Conservation (phyloP, 169 alveolate species). For the Plasmodium coatneyi region DNA sequence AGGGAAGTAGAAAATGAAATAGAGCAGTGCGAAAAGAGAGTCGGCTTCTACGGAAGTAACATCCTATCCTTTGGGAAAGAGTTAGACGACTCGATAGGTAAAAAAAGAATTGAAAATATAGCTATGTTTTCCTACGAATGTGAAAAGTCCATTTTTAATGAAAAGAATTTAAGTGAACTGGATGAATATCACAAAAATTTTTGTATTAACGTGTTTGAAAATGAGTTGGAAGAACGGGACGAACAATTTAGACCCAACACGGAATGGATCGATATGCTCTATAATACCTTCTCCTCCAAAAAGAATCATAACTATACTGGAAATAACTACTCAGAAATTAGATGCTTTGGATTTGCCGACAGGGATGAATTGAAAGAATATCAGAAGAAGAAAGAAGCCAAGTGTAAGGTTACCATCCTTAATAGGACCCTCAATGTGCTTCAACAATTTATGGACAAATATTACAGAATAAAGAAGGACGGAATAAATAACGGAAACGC, state of each 20-base stretch:
- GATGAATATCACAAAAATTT: slow-evolving; percentile 44
- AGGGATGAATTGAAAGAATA: slow-evolving; percentile 46
- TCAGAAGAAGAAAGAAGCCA: slow-evolving; percentile 38
- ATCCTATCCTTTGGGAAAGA: slow-evolving; percentile 14
- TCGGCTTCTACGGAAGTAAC: slow-evolving; percentile 57
- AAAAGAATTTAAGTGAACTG: slow-evolving; percentile 44
- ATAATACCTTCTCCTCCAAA: slow-evolving; percentile 40
- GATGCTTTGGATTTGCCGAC: slow-evolving; percentile 71
- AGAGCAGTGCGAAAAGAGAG: slow-evolving; percentile 38
- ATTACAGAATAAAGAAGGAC: slow-evolving; percentile 26
- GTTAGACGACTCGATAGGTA: slow-evolving; percentile 60
- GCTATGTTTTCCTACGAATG: slow-evolving; percentile 73
- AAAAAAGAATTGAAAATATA: slow-evolving; percentile 21
- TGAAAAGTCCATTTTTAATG: slow-evolving; percentile 48
- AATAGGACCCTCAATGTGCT: slow-evolving; percentile 22
- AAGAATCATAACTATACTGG: slow-evolving; percentile 24
- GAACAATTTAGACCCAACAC: slow-evolving; percentile 36
- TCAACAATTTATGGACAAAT: slow-evolving; percentile 58
- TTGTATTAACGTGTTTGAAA: slow-evolving; percentile 29
- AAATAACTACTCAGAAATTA: slow-evolving; percentile 27
- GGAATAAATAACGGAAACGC: slow-evolving; percentile 68
- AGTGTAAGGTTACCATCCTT: slow-evolving; percentile 34
- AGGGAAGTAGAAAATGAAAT: slow-evolving; percentile 6
- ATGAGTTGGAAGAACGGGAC: slow-evolving; percentile 4
- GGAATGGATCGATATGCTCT: slow-evolving; percentile 55